Evolutionary conservation across 495 filamentous ascomycete species (phyloP), one percentile per base, ranked within the genome.

Genomic region (Daldinia childiae): DNA sequence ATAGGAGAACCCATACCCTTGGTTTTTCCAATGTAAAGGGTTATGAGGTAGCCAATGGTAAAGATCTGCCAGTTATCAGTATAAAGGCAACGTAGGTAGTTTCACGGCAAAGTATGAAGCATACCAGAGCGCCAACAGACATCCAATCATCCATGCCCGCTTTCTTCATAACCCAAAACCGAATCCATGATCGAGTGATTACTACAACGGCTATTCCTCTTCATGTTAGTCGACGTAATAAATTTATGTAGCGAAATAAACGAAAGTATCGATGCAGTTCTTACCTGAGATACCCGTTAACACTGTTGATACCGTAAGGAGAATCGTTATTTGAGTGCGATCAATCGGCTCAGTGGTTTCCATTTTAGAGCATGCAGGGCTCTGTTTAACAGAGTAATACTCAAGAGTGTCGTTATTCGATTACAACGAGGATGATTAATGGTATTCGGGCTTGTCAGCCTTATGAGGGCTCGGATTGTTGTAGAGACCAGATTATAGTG

Each of bases 1-100:
- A 75, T 75, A 14, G 80, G 75, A 32, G 74, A 69, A 1, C 81
- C 81, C 21, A 81, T 62, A 14, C 75, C 72, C 48, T 81, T 72
- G 3, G 58, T 41, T 7, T 76, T 64, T 2, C 65, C 69, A 19
- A 81, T 19, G 34, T 78, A 75, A 15, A 83, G 63, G 26, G 71
- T 56, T n/a, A 65, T 68, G 32, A 79, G 67, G 34, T 83, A 83
- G 30, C 74, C 76, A 19, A 79, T 66, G 4, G 73, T 79, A 64
- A 78, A 75, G 7, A 71, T 24, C 80, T 82, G n/a, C 6, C 1
- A n/a, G 11, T 24, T 7, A 48, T 64, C 32, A 67, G 38, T 59
- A 52, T 60, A 6, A 57, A 8, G 11, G 52, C 30, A 27, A 14
- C 39, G n/a, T n/a, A n/a, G n/a, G n/a, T 8, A 17, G 12, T 57